Evolutionary conservation across 495 filamentous ascomycete genomes (phyloP).

Genomic region (Xylaria flabelliformis): DNA sequence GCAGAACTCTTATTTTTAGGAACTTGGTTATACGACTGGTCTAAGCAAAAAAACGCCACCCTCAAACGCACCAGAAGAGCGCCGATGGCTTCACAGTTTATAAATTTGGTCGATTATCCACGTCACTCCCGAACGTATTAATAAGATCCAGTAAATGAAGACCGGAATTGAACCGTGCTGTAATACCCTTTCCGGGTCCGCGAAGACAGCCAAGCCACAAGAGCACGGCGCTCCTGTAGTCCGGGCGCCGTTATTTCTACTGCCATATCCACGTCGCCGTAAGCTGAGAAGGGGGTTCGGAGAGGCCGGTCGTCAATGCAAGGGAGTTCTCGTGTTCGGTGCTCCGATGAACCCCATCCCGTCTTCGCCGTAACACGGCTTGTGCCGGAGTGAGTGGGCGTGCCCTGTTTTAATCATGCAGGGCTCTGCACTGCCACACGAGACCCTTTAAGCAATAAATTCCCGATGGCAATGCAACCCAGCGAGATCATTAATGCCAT

Average conservation of each 20-base stretch:
- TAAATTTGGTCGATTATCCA: not conserved
- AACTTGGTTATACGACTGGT: not conserved
- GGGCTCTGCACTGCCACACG: constrained; percentile 26
- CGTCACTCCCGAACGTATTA: not conserved
- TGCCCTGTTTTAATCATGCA: constrained; percentile 21
- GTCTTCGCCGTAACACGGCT: constrained; percentile 16
- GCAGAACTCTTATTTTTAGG: constrained; percentile 14
- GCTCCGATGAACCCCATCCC: constrained; percentile 21
- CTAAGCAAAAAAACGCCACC: not conserved
- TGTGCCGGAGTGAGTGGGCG: constrained; percentile 3
- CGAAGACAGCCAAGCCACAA: constrained; percentile 1
- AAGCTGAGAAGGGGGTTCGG: not conserved
- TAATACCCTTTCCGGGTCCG: constrained; percentile 1
- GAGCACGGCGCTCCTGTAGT: constrained; percentile 12
- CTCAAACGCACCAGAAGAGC: not conserved
- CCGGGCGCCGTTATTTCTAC: constrained; percentile 8
- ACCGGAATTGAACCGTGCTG: constrained; percentile 9
- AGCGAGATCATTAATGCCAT: constrained; percentile 19
- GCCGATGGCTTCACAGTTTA: not conserved
- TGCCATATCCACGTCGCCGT: constrained; percentile 6
- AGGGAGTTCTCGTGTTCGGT: constrained; percentile 24
- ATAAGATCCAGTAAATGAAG: not conserved
- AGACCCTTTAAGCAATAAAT: constrained; percentile 20
- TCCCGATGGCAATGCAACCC: constrained; percentile 23
- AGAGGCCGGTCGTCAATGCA: constrained; percentile 20